phyloP scores from a whole-genome alignment of 2,329 filamentous ascomycete genomes.

The Peltaster fructicola region DNA sequence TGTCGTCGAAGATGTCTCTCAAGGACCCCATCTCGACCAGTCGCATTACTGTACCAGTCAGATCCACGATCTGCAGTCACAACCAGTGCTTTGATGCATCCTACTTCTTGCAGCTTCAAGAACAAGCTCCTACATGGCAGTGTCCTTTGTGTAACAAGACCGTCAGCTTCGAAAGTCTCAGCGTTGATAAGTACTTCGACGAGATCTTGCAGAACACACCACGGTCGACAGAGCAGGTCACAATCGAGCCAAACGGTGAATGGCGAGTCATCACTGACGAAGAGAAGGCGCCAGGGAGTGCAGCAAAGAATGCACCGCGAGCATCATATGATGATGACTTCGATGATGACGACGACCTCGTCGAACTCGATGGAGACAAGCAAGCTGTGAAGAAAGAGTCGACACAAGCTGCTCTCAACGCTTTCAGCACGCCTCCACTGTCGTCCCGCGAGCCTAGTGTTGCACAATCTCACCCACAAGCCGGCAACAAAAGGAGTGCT shows the following conservation, averaged over 20 bases:
- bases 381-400: constrained; percentile 23
- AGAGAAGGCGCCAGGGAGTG: constrained; percentile 21
- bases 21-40: constrained; percentile 85
- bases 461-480: constrained; percentile 15
- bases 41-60: constrained; percentile 61
- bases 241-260: constrained; percentile 68
- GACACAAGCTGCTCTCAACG: constrained; percentile 9
- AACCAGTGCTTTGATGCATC: constrained; percentile 89
- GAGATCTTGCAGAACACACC: constrained; percentile 67
- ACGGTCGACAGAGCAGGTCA: constrained; percentile 61
- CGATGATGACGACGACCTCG: constrained; percentile 26
- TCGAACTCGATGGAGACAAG: constrained; percentile 24
- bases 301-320: constrained; percentile 14
- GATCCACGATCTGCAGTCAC: constrained; percentile 65
- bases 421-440: constrained; percentile 25
- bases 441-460: constrained; percentile 26
- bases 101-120: constrained; percentile 82
- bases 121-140: constrained; percentile 92
- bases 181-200: constrained; percentile 79
- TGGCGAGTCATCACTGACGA: constrained; percentile 43
- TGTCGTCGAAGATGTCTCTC: constrained; percentile 72
- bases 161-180: constrained; percentile 63
- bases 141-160: constrained; percentile 84
- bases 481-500: constrained; percentile 25
- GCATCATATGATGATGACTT: constrained; percentile 22